Base-by-base conservation (phyloP, 345 rosid species). In the Jatropha curcas region DNA sequence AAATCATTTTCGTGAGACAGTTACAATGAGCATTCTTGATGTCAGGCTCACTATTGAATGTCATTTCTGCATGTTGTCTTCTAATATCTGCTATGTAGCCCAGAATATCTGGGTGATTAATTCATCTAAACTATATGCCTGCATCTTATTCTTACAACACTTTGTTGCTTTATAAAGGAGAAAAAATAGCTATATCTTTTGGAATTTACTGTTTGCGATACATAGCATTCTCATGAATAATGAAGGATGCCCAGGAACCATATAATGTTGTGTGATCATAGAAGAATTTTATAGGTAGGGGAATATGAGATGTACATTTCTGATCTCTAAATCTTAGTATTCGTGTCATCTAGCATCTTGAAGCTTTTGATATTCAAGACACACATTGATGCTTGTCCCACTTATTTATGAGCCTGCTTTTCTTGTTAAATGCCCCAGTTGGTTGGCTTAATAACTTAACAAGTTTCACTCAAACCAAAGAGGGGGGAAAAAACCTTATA, bases 371-470 rank as follows among this genome's bases (percentile, higher is more conserved):
- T 22, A 14, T 28, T 17, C 61, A 27, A 22, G 31, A 63, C 52
- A 43, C 31, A 10, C 4, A 17, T 14, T 12, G 19, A 30, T 63
- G 71, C 22, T 56, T 63, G 6, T 56, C 35, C 25, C 37, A 20
- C 37, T 63, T 25, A 35, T 61, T 70, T 37, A 27, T 59, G 78
- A n/a, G 43, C 48, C 8, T 30, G 30, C 28, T 14, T 20, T 60
- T 51, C 46, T 37, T 22, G 27, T 50, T 75, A 10, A 53, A 62
- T 39, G 45, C 58, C 65, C 52, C 22, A 10, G 19, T 65, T 50
- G 74, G 67, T 12, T 7, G 57, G 35, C 57, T 65, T 22, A 64
- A 57, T 74, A 30, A 78, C 53, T 53, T 39, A 25, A n/a, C 52
- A 41, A n/a, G n/a, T n/a, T n/a, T n/a, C n/a, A n/a, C n/a, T n/a